Percentiles rank a stretch among this genome's conserved stretches.
Conservation (phyloP, 352 stramenopile species). For the Plasmopara halstedii region DNA sequence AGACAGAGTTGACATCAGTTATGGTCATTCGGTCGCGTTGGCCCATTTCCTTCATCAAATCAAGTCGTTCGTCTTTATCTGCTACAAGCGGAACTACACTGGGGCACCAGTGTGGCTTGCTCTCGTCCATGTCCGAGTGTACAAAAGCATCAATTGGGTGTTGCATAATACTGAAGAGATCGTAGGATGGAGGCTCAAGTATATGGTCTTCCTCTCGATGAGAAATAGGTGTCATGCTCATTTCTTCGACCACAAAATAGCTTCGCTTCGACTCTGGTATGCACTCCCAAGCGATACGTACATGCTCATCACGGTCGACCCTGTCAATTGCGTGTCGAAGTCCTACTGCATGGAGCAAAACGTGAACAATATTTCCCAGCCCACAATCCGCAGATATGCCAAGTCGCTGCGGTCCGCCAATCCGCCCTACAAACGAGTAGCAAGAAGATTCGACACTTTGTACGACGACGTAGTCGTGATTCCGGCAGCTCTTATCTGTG, state of each 20-base stretch:
- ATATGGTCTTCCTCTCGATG: constrained; percentile 13
- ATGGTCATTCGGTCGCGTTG: constrained; percentile 64
- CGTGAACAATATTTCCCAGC: constrained; percentile 71
- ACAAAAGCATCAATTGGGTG: constrained; percentile 65
- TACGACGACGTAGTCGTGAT: constrained; percentile 59
- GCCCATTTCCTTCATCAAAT: constrained; percentile 59
- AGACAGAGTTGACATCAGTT: constrained; percentile 70
- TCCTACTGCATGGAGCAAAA: constrained; percentile 65
- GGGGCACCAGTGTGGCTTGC: constrained; percentile 46
- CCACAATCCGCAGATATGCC: constrained; percentile 65
- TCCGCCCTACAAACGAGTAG: constrained; percentile 71
- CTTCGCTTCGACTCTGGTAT: constrained; percentile 52
- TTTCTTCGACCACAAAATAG: constrained; percentile 61
- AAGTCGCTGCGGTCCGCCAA: constrained; percentile 54
- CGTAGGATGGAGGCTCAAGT: constrained; percentile 37
- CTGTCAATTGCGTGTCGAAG: constrained; percentile 68
- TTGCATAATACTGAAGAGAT: constrained; percentile 86
- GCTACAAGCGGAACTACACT: constrained; percentile 58
- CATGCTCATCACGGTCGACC: constrained; percentile 62
- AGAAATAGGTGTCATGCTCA: constrained; percentile 4
- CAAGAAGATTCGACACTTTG: constrained; percentile 47
- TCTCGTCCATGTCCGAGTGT: constrained; percentile 19
- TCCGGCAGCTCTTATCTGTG: constrained; percentile 29
- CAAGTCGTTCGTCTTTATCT: constrained; percentile 35
- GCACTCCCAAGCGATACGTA: constrained; percentile 78